A percentile compares a stretch with the other conserved stretches of the same genome.
phyloP scores from a whole-genome alignment of 2,329 filamentous ascomycete genomes.

The Exutisphaerella laricina region DNA sequence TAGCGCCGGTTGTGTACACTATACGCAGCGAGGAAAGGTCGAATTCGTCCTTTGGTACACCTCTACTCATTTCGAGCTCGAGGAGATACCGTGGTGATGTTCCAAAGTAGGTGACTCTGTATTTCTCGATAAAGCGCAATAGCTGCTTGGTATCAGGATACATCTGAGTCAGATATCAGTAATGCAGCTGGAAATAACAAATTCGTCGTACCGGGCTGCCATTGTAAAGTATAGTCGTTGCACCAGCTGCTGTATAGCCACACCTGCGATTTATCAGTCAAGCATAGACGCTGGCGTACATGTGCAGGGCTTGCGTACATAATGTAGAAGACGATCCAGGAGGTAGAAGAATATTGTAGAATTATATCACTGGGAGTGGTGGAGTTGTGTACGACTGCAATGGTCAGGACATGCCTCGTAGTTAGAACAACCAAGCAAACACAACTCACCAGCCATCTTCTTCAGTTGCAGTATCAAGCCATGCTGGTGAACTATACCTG shows the following conservation, averaged over 20 bases:
- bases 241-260: conserved; percentile 25
- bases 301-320: too few relatives aligned
- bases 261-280: too few relatives aligned
- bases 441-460: conserved; percentile 36
- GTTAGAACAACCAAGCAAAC: too few relatives aligned
- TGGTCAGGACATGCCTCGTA: too few relatives aligned
- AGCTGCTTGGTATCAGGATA: conserved; percentile 37
- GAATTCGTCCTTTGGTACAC: conserved; percentile 35
- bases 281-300: too few relatives aligned
- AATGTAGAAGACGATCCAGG: conserved; percentile 46
- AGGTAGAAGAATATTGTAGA: conserved; percentile 44
- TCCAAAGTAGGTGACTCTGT: conserved; percentile 40
- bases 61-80: conserved; percentile 37
- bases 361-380: conserved; percentile 38
- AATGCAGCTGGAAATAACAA: too few relatives aligned
- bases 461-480: conserved; percentile 41
- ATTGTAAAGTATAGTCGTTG: conserved; percentile 41
- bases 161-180: conserved; percentile 31
- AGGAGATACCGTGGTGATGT: conserved; percentile 42
- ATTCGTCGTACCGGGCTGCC: conserved; percentile 21
- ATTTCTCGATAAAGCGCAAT: conserved; percentile 35
- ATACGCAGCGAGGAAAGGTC: conserved; percentile 38
- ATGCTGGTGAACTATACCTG: conserved; percentile 41
- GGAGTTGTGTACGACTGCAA: conserved; percentile 38
- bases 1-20: conserved; percentile 44